These are phyloP conservation scores for Mucor piriformis DNA, from an alignment of 371 early-diverging fungal species.

Conservation along the genomic window DNA sequence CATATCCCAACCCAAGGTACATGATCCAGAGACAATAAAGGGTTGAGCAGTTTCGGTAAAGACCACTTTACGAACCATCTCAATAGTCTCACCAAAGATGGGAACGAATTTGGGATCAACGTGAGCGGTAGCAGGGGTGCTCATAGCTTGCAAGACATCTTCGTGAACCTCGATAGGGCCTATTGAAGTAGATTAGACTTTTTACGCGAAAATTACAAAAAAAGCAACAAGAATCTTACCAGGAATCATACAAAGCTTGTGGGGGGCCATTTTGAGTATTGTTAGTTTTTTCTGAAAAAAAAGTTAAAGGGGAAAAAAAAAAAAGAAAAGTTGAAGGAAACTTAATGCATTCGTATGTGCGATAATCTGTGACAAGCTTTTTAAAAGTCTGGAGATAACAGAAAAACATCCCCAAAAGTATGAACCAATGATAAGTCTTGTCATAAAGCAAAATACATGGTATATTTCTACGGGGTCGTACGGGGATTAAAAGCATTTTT, in stretches of 20 bases:
- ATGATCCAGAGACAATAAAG: conserved; percentile 92
- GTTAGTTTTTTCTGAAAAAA: conserved; percentile 2
- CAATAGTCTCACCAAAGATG: conserved; percentile 84
- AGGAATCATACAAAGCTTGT: conserved; percentile 92
- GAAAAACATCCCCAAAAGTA: neutral
- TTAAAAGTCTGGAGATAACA: conserved; percentile 18
- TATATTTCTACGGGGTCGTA: too few relatives aligned
- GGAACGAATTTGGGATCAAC: conserved; percentile 90
- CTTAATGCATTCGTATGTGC: conserved; percentile 15
- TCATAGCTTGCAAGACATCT: conserved; percentile 86
- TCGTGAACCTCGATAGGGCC: conserved; percentile 95
- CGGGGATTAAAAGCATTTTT: too few relatives aligned
- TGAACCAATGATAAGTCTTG: neutral
- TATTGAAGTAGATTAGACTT: conserved; percentile 6
- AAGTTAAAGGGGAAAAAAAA: conserved; percentile 7
- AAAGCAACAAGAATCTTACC: conserved; percentile 40
- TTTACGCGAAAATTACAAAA: neutral
- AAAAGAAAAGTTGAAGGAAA: conserved; percentile 5
- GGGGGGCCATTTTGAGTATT: conserved; percentile 30
- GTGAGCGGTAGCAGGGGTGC: conserved; percentile 91
- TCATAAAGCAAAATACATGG: too few relatives aligned
- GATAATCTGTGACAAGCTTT: conserved; percentile 18
- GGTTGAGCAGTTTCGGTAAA: conserved; percentile 88
- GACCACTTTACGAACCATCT: conserved; percentile 82
- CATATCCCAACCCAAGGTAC: conserved; percentile 96